Conservation (phyloP, 2,329 filamentous ascomycete genomes). For the Nemania serpens region DNA sequence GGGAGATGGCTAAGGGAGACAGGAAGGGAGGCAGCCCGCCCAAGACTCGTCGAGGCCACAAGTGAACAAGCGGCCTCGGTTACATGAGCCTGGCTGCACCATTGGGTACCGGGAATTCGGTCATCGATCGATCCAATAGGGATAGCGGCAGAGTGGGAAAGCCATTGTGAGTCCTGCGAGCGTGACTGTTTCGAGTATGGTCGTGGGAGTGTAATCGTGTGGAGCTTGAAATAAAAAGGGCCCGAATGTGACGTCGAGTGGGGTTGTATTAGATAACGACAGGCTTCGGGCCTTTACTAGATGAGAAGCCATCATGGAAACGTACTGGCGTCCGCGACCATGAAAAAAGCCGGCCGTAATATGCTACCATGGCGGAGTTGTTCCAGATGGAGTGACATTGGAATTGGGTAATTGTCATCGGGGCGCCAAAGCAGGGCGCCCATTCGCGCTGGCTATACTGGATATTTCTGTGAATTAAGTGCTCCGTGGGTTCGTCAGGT, state of each 20-base stretch:
- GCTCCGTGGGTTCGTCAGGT: too few species aligned
- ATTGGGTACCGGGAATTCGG: not conserved
- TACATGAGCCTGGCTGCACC: not conserved
- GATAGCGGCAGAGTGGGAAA: not conserved
- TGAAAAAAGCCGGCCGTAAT: not conserved
- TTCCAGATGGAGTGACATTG: constrained; percentile 3
- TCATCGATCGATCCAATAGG: not conserved
- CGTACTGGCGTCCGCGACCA: not conserved
- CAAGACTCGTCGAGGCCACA: not conserved
- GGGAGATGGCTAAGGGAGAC: too few species aligned
- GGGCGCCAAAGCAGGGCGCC: not conserved
- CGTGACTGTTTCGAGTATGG: constrained; percentile 8
- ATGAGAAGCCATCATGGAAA: constrained; percentile 9
- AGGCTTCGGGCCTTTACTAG: constrained; percentile 20
- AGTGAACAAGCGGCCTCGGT: too few species aligned
- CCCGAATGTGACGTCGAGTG: constrained; percentile 13
- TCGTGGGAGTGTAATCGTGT: constrained; percentile 14
- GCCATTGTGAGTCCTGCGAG: constrained; percentile 10
- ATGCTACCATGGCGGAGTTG: not conserved
- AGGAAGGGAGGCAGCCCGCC: not conserved
- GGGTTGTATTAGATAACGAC: constrained; percentile 8
- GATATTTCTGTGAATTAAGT: too few species aligned
- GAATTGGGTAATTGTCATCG: not conserved
- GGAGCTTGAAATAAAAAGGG: constrained; percentile 5
- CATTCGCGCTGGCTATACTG: not conserved